Conservation (phyloP, 805 yeast species). For the Starmera caribaea region DNA sequence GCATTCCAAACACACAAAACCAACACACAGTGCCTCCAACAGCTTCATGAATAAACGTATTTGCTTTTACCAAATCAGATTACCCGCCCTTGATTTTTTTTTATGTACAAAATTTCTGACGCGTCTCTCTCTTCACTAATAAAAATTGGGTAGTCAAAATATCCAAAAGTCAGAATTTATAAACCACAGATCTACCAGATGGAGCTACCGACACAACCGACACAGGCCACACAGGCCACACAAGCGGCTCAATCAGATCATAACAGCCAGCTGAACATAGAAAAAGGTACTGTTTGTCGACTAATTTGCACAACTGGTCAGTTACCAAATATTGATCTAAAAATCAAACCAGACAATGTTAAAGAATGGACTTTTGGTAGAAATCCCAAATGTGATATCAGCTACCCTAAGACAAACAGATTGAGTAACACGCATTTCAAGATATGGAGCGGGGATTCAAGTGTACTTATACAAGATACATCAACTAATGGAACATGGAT, state of each 20-base stretch:
- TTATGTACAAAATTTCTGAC: no score
- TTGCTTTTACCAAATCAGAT: no score
- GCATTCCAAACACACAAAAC: no score
- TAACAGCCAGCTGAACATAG: constrained; percentile 13
- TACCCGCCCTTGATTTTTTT: no score
- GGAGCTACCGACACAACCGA: constrained; percentile 30
- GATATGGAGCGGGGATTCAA: constrained; percentile 55
- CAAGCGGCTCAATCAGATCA: constrained; percentile 24
- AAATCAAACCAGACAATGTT: constrained; percentile 23
- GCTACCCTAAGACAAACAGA: constrained; percentile 48
- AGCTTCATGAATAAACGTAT: no score
- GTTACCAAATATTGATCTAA: constrained; percentile 36
- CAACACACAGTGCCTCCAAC: no score
- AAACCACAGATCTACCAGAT: constrained; percentile 4
- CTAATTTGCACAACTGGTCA: constrained; percentile 54
- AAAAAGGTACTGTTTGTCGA: constrained; percentile 38
- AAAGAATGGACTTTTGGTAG: constrained; percentile 71
- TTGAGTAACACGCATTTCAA: constrained; percentile 68
- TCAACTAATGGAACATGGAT: constrained; percentile 92
- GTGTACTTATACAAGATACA: constrained; percentile 42
- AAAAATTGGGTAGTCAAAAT: no score
- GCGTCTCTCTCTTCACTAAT: no score
- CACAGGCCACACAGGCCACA: constrained; percentile 31
- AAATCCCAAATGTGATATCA: constrained; percentile 53
- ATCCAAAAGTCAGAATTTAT: no score